These are phyloP conservation scores for Planoprotostelium fungivorum DNA, from an alignment of 78 protist genomes.

Conservation along the genomic window DNA sequence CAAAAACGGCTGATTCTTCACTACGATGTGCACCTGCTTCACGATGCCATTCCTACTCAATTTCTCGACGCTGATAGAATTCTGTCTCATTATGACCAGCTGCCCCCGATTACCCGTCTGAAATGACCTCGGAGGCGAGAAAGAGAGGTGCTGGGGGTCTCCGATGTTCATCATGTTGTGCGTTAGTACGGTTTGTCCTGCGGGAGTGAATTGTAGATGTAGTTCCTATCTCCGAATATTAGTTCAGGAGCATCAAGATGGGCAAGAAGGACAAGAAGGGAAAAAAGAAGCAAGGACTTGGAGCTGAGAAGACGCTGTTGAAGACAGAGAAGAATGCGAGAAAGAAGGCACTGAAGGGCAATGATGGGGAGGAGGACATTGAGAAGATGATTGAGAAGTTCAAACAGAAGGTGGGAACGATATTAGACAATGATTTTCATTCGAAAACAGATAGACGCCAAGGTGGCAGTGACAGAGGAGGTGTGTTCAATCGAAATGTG, in stretches of 20 bases:
- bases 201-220: too few relatives aligned
- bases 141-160: too few relatives aligned
- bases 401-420: background rate
- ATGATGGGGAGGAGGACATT: background rate
- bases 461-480: background rate
- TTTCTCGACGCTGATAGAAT: conserved; percentile 41
- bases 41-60: conserved; percentile 53
- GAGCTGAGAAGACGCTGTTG: background rate
- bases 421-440: too few relatives aligned
- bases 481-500: background rate
- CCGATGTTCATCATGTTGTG: too few relatives aligned
- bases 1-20: conserved; percentile 52
- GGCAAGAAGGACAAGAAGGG: background rate
- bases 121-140: background rate
- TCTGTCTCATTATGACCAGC: conserved; percentile 32
- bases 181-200: too few relatives aligned
- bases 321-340: background rate
- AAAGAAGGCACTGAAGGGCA: background rate
- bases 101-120: background rate
- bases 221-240: too few relatives aligned
- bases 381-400: background rate
- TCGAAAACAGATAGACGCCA: background rate
- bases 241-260: too few relatives aligned
- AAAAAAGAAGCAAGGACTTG: background rate
- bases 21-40: conserved; percentile 59